Evolutionary conservation across 768 basidiomycete species (phyloP), one percentile per base, ranked within the genome.

Genomic region (Vararia minispora): DNA sequence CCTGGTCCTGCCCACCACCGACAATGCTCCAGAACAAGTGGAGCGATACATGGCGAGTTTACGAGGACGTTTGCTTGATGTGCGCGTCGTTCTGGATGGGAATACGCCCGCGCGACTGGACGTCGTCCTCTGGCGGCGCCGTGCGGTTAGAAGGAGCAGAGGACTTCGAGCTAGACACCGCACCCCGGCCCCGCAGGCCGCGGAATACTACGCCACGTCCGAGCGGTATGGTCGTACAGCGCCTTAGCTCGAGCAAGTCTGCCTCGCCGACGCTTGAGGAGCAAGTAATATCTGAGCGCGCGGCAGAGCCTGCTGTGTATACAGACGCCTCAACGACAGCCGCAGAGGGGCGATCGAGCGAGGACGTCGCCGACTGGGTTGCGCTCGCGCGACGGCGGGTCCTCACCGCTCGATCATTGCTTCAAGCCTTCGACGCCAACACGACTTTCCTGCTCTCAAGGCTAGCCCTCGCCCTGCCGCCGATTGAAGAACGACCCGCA

Each of bases 61-160:
- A 89, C 49, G 86, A 90, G 58, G 87, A 89, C 43, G 79, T 81
- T 16, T 89, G 87, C 44, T 63, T 87, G 28, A 64, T 86, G 31
- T 88, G 86, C 50, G 86, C 84, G 0, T 75, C 81, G 3, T 65
- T 86, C n/a, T 88, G 83, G 84, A 70, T 79, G 50, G 80, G 83
- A 11, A 65, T 69, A 3, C n/a, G n/a, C n/a, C 82, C 69, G 75
- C 65, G 77, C 21, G 61, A 63, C 24, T 66, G 70, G 40, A 67
- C 72, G 0, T 46, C 57, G 1, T 50, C 58, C 36, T 66, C 71
- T 2, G 76, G 75, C 73, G 74, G 74, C 30, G 62, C 57, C 20
- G 57, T 82, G 6, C 63, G 66, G 18, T 59, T 82, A 20, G 79
- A 82, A 29, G 80, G 80, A 6, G 78, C 80, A 32, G 77, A 81